phyloP scores from a whole-genome alignment of 2,329 filamentous ascomycete species.

The Xylariaceae sp. region DNA sequence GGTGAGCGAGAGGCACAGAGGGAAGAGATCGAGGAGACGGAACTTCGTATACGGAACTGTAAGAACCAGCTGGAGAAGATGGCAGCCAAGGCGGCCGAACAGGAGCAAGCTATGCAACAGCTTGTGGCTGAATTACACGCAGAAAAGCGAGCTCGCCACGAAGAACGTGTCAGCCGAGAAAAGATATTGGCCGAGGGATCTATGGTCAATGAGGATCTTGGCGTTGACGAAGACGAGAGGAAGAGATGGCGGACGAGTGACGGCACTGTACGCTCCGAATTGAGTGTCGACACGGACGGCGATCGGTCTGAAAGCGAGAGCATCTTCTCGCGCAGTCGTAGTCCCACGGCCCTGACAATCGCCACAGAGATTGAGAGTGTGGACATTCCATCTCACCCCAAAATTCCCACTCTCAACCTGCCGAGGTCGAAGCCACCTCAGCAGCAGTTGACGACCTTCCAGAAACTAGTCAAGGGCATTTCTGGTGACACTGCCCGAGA shows the following conservation, averaged over 20 bases:
- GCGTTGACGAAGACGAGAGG: conserved; percentile 45
- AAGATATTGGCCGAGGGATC: conserved; percentile 34
- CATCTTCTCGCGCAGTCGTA: conserved; percentile 58
- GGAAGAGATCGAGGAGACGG: conserved; percentile 54
- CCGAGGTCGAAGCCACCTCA: conserved; percentile 20
- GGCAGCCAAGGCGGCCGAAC: conserved; percentile 47
- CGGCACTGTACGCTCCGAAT: conserved; percentile 37
- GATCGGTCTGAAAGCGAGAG: conserved; percentile 46
- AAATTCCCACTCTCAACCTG: conserved; percentile 2
- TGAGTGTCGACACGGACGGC: conserved; percentile 49
- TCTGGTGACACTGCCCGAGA: conserved; percentile 31
- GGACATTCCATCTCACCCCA: conserved; percentile 13
- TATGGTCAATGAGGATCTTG: conserved; percentile 48
- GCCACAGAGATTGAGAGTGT: conserved; percentile 19
- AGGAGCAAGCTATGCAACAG: conserved; percentile 46
- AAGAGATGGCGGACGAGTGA: conserved; percentile 39
- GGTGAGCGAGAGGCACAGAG: conserved; percentile 49
- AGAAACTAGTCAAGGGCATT: conserved; percentile 44
- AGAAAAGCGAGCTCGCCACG: conserved; percentile 44
- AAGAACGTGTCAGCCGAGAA: conserved; percentile 32
- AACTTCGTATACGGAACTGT: conserved; percentile 48
- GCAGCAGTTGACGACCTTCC: conserved; percentile 39
- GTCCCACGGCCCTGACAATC: conserved; percentile 44
- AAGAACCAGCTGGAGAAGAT: conserved; percentile 59
- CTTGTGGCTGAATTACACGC: conserved; percentile 47